Evolutionary conservation across 2,329 filamentous ascomycete species (phyloP), one percentile per base, ranked within the genome.

Genomic region (Pseudopyrenochaeta lycopersici): DNA sequence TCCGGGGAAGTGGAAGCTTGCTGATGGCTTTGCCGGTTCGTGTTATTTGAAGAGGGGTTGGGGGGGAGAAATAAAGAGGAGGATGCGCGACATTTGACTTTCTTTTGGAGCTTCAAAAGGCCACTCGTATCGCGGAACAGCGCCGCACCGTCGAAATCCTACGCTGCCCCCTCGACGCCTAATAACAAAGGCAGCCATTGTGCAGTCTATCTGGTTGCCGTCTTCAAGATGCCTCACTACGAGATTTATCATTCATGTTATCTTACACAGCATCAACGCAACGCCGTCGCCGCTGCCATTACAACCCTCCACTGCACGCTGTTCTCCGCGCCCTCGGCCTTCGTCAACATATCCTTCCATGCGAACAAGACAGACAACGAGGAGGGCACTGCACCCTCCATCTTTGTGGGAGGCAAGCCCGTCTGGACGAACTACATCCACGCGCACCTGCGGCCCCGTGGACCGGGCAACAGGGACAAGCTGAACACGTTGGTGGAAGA

Each of bases 301-400:
- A 81, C 79, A 10, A 56, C 60, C 7, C 74, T 80, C 31, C 78
- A 81, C 66, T 68, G 73, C 52, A 71, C 55, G 5, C 70, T 73
- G 46, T 81, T 81, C 73, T 71, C 67, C 38, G 75, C 78, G 0
- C 77, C 78, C 0, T 71, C 67, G 2, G 62, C 78, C 20, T 81
- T 82, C 67, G 78, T 81, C 43, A 79, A 81, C 54, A 71, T 81
- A 12, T 62, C 67, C 14, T 80, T 79, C 48, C 56, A 62, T 43
- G n/a, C 44, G 9, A 35, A 35, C 18, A 46, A 36, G 23, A 4
- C 20, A 17, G 20, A 29, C 0, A 7, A 7, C 17, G 12, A 46
- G 38, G 10, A 36, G 31, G 18, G 38, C 33, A 12, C 18, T 20
- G 14, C 32, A 1, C 44, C 29, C 15, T 44, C 39, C 17, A 45